Base-by-base conservation (phyloP, 2,329 filamentous ascomycete genomes). In the Ophiocordyceps polyrhachis-furcata region DNA sequence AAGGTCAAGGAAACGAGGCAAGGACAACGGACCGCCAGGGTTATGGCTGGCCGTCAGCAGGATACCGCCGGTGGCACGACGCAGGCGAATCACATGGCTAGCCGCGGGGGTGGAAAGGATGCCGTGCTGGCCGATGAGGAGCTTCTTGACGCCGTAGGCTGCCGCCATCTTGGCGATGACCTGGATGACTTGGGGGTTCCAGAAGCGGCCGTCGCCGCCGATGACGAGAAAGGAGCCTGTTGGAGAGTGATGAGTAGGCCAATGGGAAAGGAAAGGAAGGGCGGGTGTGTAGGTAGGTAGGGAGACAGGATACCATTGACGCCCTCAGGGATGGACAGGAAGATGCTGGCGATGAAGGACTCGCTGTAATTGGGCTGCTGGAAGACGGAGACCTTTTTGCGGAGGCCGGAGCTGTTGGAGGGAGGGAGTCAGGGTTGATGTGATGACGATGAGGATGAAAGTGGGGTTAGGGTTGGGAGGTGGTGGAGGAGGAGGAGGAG, bases 371-470 rank as follows among this genome's bases (percentile, higher is more conserved):
- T 76, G 48, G 80, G 73, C 66, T 95, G 73, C 66, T 98, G 86
- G 73, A 98, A 98, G 62, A 94, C 84, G 59, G 85, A 87, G 69
- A 96, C 91, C 78, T 93, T 96, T 70, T 98, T 98, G 52, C 91
- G 87, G 64, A 98, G 86, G 65, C 91, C 91, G 53, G 91, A 98
- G 55, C 89, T 96, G 58, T 47, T 49, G 11, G 35, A 8, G 40
- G 21, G 15, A 25, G n/a, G n/a, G 40, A 23, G 21, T 28, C 25
- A 28, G 17, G n/a, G 38, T 13, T 19, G 38, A n/a, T 7, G n/a
- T 20, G 38, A 20, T 5, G 17, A 40, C 2, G 17, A 13, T 6
- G 38, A 40, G 6, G 38, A 21, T 19, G 17, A 6, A 12, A 40
- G 41, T 25, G 14, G 15, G 41, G n/a, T 38, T 19, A 14, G 11